A percentile compares a stretch with the other conserved stretches of the same genome.
Evolutionary conservation across 352 stramenopile genomes (phyloP).

Genomic region (Achlya hypogyna): DNA sequence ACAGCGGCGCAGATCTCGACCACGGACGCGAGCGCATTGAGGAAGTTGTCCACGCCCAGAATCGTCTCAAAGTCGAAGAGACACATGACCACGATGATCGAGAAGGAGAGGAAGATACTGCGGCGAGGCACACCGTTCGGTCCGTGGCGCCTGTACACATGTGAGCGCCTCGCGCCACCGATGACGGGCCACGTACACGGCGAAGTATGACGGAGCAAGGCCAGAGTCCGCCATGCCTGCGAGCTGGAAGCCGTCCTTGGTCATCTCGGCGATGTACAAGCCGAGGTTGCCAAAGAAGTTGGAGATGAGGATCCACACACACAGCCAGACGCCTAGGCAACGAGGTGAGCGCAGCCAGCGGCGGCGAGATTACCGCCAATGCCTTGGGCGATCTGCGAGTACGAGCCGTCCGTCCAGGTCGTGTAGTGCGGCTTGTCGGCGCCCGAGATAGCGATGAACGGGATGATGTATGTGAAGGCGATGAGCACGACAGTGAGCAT

Average conservation of each 20-base stretch:
- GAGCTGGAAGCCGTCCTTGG: conserved; percentile 73
- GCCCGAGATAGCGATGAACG: conserved; percentile 56
- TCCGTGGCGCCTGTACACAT: conserved; percentile 32
- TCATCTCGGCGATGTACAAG: conserved; percentile 75
- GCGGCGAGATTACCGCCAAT: conserved; percentile 27
- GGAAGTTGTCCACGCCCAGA: conserved; percentile 71
- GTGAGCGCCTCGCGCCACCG: neutral
- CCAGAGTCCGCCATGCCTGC: conserved; percentile 76
- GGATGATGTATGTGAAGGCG: conserved; percentile 61
- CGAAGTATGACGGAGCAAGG: conserved; percentile 64
- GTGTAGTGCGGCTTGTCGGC: conserved; percentile 66
- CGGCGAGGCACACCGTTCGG: conserved; percentile 53
- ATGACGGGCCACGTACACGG: conserved; percentile 36
- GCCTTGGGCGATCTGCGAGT: conserved; percentile 54
- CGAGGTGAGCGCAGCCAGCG: neutral
- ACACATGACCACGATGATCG: conserved; percentile 70
- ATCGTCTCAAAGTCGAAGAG: conserved; percentile 78
- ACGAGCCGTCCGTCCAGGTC: conserved; percentile 66
- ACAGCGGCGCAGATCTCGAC: conserved; percentile 71
- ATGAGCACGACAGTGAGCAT: conserved; percentile 66
- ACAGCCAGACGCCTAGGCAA: conserved; percentile 49
- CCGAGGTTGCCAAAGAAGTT: conserved; percentile 70
- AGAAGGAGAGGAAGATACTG: conserved; percentile 61
- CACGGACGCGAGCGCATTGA: conserved; percentile 57
- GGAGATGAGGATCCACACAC: conserved; percentile 63